Base-by-base conservation (phyloP, 2,329 filamentous ascomycete genomes). In the Ceratocystis variospora region DNA sequence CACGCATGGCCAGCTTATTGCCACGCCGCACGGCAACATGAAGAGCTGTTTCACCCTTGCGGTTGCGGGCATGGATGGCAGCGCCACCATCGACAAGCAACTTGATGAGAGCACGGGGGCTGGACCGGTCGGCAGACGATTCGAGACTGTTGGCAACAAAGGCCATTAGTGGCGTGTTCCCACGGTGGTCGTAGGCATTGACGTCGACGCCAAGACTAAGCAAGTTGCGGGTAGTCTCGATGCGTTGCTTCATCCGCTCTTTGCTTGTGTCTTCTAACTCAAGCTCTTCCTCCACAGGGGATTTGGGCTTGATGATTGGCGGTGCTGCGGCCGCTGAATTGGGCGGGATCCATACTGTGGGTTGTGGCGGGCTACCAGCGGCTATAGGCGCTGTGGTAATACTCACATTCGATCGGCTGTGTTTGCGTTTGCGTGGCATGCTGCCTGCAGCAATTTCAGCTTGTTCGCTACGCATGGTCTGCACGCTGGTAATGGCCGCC, bases 91-190 rank as follows among this genome's bases (percentile, higher is more conserved):
- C 67, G 19, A 81, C 69, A 0, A 84, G 75, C 0, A 74, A 70
- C 63, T 76, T 72, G 3, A 84, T 72, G 5, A 83, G 79, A 3
- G 71, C 68, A 7, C 75, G 75, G 1, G 81, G 77, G 22, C 37
- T 57, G 37, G 50, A 28, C 19, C 66, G 63, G 0, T 80, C 78
- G 69, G 81, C 79, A 28, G 81, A 79, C 25, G 81, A 79, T 69
- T 79, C 79, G 1, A 78, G 76, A 0, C 81, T 75, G 62, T 82
- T 75, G 0, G 77, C 74, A 10, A 79, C 77, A 69, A 84, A 84
- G 0, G 79, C 75, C 78, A 83, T 83, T 15, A 85, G 76, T 0
- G 81, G 80, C 0, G 82, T 83, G 70, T 79, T 77, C 46, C 82
- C 82, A 19, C 73, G 69, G 2, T 71, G 71, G 72, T 83, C 80